These are phyloP conservation scores for Debaryomyces udenii DNA, from an alignment of 1,139 yeast genomes.

Conservation along the genomic window DNA sequence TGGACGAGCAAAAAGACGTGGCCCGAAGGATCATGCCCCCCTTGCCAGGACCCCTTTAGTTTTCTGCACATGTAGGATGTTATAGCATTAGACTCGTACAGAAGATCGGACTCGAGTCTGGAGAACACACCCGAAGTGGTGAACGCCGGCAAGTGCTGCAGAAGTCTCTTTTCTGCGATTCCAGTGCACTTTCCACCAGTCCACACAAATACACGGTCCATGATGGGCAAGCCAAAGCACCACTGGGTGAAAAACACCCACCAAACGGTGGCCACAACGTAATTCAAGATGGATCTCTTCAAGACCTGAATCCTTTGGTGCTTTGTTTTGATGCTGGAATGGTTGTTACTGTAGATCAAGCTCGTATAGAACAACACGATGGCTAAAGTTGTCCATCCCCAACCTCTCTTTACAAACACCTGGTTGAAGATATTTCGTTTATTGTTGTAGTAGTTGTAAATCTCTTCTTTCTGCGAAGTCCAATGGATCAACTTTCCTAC, in stretches of 20 bases:
- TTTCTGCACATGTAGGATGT: slow-evolving; percentile 60
- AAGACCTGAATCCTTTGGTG: slow-evolving; percentile 12
- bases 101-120: slow-evolving; percentile 5
- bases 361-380: slow-evolving; percentile 32
- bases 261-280: slow-evolving; percentile 63
- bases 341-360: slow-evolving; percentile 14
- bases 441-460: slow-evolving; percentile 59
- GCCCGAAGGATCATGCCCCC: slow-evolving; percentile 97
- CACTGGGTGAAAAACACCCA: slow-evolving; percentile 88
- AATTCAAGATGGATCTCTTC: slow-evolving; percentile 37
- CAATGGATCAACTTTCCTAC: slow-evolving; percentile 38
- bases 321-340: slow-evolving; percentile 15
- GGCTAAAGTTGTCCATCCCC: slow-evolving; percentile 82
- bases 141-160: slow-evolving; percentile 6
- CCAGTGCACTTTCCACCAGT: slow-evolving; percentile 84
- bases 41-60: slow-evolving; percentile 75
- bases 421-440: slow-evolving; percentile 70
- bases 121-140: slow-evolving; percentile 3
- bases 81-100: slow-evolving; percentile 26
- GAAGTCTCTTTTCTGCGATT: slow-evolving; percentile 18
- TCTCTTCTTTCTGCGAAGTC: slow-evolving; percentile 39
- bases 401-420: slow-evolving; percentile 81
- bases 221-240: slow-evolving; percentile 84
- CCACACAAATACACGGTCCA: slow-evolving; percentile 78
- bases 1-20: slow-evolving; percentile 83